phyloP scores from a whole-genome alignment of 257 asterid genomes.

The Solanum virginianum region DNA sequence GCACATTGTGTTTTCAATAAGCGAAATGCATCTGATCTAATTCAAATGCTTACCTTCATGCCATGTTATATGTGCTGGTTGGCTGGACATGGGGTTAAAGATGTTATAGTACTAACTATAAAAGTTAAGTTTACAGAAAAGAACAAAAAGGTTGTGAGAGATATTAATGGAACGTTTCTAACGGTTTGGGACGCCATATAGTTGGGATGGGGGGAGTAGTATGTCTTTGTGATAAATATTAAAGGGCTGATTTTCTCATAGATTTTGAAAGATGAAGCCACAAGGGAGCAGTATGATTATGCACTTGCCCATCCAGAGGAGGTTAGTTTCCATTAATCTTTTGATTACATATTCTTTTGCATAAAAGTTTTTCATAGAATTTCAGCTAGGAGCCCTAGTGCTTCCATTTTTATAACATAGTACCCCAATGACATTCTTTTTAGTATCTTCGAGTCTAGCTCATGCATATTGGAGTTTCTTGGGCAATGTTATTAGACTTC shows the following conservation, averaged over 20 bases:
- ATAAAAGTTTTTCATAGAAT: neutral
- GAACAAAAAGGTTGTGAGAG: neutral
- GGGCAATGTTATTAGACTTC: neutral
- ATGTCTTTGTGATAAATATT: neutral
- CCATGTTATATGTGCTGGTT: neutral
- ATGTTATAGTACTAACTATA: neutral
- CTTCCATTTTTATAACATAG: neutral
- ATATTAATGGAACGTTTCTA: neutral
- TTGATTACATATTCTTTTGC: neutral
- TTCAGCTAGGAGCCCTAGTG: neutral
- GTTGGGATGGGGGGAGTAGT: neutral
- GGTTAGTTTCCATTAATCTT: conserved; percentile 27
- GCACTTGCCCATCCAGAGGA: conserved; percentile 97
- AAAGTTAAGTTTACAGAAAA: neutral
- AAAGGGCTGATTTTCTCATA: conserved; percentile 12
- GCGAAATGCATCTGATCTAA: neutral
- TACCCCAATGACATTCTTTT: neutral
- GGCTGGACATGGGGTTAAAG: neutral
- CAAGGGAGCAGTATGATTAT: conserved; percentile 93
- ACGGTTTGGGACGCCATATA: neutral
- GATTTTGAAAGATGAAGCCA: conserved; percentile 93
- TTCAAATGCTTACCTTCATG: neutral
- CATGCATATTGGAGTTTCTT: neutral
- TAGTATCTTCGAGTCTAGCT: neutral
- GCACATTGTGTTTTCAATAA: neutral